Evolutionary conservation across 176 grass and related monocot genomes (phyloP).

Genomic region (Carex myosuroides): DNA sequence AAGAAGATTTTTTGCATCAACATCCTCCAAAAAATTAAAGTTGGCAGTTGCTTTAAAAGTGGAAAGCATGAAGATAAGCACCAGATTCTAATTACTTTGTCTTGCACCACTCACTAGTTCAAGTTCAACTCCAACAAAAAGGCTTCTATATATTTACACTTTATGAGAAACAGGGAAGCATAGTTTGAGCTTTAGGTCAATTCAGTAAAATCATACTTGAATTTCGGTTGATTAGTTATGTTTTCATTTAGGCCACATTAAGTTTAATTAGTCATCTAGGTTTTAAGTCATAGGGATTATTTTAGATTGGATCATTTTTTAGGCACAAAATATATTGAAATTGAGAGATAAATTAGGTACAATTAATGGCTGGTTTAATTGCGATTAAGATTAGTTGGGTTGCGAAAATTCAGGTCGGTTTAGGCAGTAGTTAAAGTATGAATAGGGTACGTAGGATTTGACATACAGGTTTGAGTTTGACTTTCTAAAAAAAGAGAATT

Average conservation of each 20-base stretch:
- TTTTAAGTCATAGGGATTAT: no score
- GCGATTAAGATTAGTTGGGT: not conserved
- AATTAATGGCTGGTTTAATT: not conserved
- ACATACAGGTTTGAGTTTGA: not conserved
- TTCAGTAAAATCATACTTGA: not conserved
- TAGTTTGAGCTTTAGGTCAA: not conserved
- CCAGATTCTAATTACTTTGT: conserved; percentile 4
- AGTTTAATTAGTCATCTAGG: no score
- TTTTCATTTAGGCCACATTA: not conserved
- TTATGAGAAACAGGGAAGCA: not conserved
- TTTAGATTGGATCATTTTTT: no score
- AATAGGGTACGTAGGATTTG: not conserved
- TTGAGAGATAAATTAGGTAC: not conserved
- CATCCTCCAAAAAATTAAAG: not conserved
- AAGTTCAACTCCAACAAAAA: not conserved
- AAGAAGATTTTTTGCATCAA: not conserved
- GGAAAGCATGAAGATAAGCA: not conserved
- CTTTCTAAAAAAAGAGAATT: not conserved
- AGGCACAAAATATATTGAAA: not conserved
- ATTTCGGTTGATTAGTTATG: not conserved
- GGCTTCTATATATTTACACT: not conserved
- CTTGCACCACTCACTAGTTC: not conserved
- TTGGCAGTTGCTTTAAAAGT: conserved; percentile 14
- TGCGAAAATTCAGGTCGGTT: not conserved
- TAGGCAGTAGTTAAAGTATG: not conserved